phyloP scores from a whole-genome alignment of 2,329 filamentous ascomycete genomes.

The Botrytis deweyae region DNA sequence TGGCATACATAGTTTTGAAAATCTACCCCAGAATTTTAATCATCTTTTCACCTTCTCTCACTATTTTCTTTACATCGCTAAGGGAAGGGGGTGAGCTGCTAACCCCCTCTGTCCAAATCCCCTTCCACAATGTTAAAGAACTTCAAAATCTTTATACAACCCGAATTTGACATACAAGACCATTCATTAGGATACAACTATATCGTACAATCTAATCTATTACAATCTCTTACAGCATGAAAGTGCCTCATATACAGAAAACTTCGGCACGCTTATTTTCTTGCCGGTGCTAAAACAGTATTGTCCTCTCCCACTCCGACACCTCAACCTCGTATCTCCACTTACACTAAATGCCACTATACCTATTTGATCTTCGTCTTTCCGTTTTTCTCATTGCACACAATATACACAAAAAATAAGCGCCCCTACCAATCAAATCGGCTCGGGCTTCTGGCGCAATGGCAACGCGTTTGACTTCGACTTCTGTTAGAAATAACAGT shows the following conservation, averaged over 20 bases:
- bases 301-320: neutral
- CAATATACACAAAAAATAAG: rapidly evolving
- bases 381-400: rapidly evolving
- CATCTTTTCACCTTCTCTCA: neutral
- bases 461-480: constrained; percentile 19
- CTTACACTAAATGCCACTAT: neutral
- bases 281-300: neutral
- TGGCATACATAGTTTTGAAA: neutral
- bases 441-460: constrained; percentile 4
- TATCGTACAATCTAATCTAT: neutral
- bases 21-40: neutral
- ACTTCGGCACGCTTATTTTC: neutral
- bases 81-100: neutral
- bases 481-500: neutral
- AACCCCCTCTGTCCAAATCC: neutral
- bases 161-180: neutral
- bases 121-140: neutral
- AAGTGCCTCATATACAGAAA: neutral
- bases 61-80: neutral
- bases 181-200: neutral
- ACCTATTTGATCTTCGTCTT: neutral
- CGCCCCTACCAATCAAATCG: rapidly evolving
- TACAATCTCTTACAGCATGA: neutral
- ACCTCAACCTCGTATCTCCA: neutral
- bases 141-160: neutral